A percentile compares a stretch with the other conserved stretches of the same genome.
These are phyloP conservation scores for Fusarium foetens DNA, from an alignment of 2,329 filamentous ascomycete species.

Conservation along the genomic window DNA sequence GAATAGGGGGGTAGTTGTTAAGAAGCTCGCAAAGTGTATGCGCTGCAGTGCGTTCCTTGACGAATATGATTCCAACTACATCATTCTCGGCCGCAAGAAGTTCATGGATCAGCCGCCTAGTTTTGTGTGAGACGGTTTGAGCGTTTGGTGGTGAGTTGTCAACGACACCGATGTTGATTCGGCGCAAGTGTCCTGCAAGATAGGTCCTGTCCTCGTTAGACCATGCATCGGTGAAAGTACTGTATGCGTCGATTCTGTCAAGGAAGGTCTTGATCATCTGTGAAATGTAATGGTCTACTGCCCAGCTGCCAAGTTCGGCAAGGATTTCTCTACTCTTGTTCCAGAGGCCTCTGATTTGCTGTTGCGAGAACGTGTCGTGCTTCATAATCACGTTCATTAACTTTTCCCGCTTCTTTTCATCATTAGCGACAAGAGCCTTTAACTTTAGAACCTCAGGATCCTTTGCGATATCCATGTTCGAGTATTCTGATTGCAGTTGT, in stretches of 20 bases:
- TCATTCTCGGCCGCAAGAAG: slow-evolving; percentile 57
- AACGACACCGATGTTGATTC: slow-evolving; percentile 44
- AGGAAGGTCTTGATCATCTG: slow-evolving; percentile 55
- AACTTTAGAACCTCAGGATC: slow-evolving; percentile 70
- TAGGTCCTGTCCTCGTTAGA: slow-evolving; percentile 65
- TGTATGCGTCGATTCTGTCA: slow-evolving; percentile 27
- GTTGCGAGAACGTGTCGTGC: slow-evolving; percentile 61
- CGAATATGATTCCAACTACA: slow-evolving; percentile 73
- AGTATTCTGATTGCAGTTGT: slow-evolving; percentile 55
- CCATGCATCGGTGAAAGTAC: slow-evolving; percentile 53
- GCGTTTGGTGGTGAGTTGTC: slow-evolving; percentile 18
- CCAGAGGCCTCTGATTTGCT: slow-evolving; percentile 66
- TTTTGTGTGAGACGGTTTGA: slow-evolving; percentile 65
- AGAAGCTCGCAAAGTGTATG: slow-evolving; percentile 69
- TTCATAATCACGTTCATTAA: slow-evolving; percentile 55
- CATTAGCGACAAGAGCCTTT: slow-evolving; percentile 48
- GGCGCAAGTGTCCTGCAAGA: slow-evolving; percentile 58
- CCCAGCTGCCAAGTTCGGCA: slow-evolving; percentile 73
- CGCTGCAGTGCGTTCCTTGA: slow-evolving; percentile 69
- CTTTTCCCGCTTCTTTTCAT: slow-evolving; percentile 52
- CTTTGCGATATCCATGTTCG: slow-evolving; percentile 62
- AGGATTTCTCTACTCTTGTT: slow-evolving; percentile 62
- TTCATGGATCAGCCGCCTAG: slow-evolving; percentile 61
- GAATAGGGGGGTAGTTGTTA: slow-evolving; percentile 59
- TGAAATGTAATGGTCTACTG: slow-evolving; percentile 72